Evolutionary conservation across 805 yeast genomes (phyloP).

Genomic region (Cyberlindnera maclurae): DNA sequence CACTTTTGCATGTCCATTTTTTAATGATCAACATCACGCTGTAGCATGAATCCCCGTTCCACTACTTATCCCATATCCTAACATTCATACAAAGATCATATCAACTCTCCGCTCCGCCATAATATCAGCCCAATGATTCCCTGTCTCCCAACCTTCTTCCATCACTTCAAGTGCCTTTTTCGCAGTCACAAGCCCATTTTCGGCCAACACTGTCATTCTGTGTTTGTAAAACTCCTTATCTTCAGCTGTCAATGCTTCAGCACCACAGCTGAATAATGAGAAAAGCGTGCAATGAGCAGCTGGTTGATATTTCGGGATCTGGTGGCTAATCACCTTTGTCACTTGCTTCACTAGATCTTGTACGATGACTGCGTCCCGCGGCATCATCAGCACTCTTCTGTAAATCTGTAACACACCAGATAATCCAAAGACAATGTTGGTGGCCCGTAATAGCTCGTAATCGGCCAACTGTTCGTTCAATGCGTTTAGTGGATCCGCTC

Average conservation of each 20-base stretch:
- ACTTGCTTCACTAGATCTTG: constrained; percentile 34
- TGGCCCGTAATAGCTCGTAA: constrained; percentile 31
- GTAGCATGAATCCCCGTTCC: not conserved
- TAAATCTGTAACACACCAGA: constrained; percentile 52
- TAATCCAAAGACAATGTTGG: constrained; percentile 45
- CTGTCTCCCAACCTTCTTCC: constrained; percentile 46
- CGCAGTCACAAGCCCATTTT: constrained; percentile 29
- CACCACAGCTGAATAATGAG: constrained; percentile 46
- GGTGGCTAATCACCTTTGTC: constrained; percentile 25
- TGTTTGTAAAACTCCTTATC: constrained; percentile 28
- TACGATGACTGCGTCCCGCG: constrained; percentile 39
- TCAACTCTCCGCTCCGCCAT: constrained; percentile 37
- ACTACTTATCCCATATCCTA: not conserved
- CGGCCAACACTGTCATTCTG: constrained; percentile 31
- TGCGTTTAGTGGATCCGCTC: constrained; percentile 5
- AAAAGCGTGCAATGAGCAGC: constrained; percentile 47
- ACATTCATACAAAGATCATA: constrained; percentile 35
- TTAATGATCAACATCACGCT: too few relatives aligned
- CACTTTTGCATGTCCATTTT: not conserved
- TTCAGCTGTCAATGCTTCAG: constrained; percentile 37
- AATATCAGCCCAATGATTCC: constrained; percentile 46
- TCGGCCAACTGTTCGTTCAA: constrained; percentile 5
- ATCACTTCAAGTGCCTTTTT: constrained; percentile 29
- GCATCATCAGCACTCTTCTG: constrained; percentile 46
- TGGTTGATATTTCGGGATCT: constrained; percentile 37